Conservation (phyloP, 2,329 filamentous ascomycete genomes). For the Parafenestella ontariensis region DNA sequence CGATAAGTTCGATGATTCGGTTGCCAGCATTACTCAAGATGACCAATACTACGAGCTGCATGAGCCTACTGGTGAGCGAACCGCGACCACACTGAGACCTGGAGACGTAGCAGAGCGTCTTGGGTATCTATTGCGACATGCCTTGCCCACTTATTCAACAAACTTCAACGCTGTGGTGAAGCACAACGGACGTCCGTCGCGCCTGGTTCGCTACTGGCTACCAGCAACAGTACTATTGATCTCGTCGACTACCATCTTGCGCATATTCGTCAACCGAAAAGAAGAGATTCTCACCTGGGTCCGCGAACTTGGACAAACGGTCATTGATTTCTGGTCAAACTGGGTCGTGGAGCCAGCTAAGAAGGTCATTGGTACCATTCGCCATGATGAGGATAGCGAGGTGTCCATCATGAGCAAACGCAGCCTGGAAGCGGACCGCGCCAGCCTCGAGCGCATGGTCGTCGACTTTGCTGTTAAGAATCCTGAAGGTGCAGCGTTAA, state of each 20-base stretch:
- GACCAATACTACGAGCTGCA: constrained; percentile 56
- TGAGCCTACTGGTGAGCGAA: constrained; percentile 45
- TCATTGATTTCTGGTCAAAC: constrained; percentile 91
- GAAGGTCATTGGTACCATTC: constrained; percentile 88
- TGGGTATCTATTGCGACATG: constrained; percentile 70
- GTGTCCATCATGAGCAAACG: constrained; percentile 96
- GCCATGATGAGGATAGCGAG: constrained; percentile 89
- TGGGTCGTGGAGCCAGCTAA: constrained; percentile 89
- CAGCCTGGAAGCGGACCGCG: constrained; percentile 86
- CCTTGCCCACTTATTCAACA: constrained; percentile 71
- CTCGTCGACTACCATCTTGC: constrained; percentile 86
- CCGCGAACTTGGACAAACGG: constrained; percentile 76
- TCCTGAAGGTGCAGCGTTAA: constrained; percentile 68
- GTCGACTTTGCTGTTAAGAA: constrained; percentile 92
- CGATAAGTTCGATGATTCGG: constrained; percentile 62
- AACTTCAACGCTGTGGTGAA: constrained; percentile 64
- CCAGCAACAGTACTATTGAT: constrained; percentile 71
- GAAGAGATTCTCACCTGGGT: constrained; percentile 84
- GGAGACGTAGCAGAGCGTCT: constrained; percentile 71
- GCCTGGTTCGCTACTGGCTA: constrained; percentile 86
- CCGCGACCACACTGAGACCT: constrained; percentile 46
- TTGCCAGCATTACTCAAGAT: constrained; percentile 63
- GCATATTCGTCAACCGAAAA: constrained; percentile 74
- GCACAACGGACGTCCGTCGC: constrained; percentile 77
- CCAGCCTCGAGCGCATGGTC: constrained; percentile 96